Conservation (phyloP, 2,329 filamentous ascomycete genomes). For the Chaetomium globosum region DNA sequence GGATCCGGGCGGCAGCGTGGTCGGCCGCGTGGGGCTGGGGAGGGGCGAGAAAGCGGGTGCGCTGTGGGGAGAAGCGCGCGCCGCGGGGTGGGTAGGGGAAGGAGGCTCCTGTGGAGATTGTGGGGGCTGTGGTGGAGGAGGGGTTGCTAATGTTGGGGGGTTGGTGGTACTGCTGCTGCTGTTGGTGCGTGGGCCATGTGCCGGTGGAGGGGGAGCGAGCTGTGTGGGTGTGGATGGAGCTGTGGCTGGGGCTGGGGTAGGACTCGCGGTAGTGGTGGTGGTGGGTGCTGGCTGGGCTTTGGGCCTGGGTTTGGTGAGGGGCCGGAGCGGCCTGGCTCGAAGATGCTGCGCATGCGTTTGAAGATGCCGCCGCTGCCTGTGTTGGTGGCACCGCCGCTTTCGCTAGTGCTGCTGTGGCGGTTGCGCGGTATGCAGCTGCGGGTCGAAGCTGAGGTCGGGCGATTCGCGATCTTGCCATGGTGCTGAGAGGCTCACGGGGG, state of each 20-base stretch:
- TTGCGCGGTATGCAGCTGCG: not conserved
- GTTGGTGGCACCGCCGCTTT: conserved; percentile 20
- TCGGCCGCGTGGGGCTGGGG: conserved; percentile 22
- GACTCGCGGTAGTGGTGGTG: conserved; percentile 4
- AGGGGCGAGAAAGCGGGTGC: not conserved
- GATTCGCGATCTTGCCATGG: conserved; percentile 10
- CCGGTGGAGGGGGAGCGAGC: conserved; percentile 10
- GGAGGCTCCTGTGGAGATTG: too few species aligned
- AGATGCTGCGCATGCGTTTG: conserved; percentile 48
- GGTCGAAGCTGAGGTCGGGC: not conserved
- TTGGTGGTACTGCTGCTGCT: not conserved
- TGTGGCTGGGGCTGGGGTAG: not conserved
- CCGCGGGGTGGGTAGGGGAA: too few species aligned
- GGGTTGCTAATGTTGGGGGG: too few species aligned
- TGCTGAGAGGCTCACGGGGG: conserved; percentile 5
- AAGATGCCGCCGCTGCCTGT: conserved; percentile 40
- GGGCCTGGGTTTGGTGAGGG: not conserved
- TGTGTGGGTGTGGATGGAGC: not conserved
- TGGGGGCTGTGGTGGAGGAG: too few species aligned
- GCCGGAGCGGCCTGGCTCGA: conserved; percentile 39
- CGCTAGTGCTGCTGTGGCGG: conserved; percentile 17
- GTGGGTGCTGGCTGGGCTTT: not conserved
- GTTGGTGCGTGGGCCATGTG: conserved; percentile 1
- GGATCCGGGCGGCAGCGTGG: conserved; percentile 23
- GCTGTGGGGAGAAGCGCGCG: not conserved